Percentiles rank a stretch among this genome's conserved stretches.
Evolutionary conservation across 768 basidiomycete species (phyloP).

Genomic region (Podaxis sp.): DNA sequence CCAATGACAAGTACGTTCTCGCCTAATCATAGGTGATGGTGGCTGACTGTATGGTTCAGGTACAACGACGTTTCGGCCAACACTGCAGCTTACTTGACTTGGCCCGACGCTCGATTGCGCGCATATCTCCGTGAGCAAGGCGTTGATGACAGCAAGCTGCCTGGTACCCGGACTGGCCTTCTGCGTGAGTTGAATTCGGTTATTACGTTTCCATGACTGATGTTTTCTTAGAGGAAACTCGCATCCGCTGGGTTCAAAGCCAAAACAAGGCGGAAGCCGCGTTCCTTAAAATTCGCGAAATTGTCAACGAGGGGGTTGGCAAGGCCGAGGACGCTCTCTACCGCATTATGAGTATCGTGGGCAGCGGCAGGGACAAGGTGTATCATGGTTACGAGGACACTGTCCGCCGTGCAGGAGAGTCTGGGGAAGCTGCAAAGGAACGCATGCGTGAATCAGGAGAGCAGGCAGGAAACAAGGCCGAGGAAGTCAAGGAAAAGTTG

Average conservation of each 20-base stretch:
- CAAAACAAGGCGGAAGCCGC: slow-evolving; percentile 54
- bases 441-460: not conserved
- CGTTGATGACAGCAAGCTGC: slow-evolving; percentile 65
- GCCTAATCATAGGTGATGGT: not conserved
- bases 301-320: slow-evolving; percentile 65
- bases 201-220: not conserved
- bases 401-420: not conserved
- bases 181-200: slow-evolving; percentile 48
- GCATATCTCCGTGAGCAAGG: slow-evolving; percentile 83
- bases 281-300: slow-evolving; percentile 60
- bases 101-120: slow-evolving; percentile 92
- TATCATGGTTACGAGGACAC: slow-evolving; percentile 23
- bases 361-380: slow-evolving; percentile 35
- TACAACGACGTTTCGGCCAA: slow-evolving; percentile 44
- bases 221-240: slow-evolving; percentile 57
- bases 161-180: slow-evolving; percentile 68
- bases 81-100: slow-evolving; percentile 70
- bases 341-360: slow-evolving; percentile 43
- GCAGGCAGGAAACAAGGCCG: not conserved
- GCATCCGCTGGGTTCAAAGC: slow-evolving; percentile 76
- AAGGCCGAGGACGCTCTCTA: slow-evolving; percentile 77
- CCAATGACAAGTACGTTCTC: slow-evolving; percentile 60
- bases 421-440: not conserved
- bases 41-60: slow-evolving; percentile 30
- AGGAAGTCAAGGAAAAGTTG: slow-evolving; percentile 6